Evolutionary conservation across 495 filamentous ascomycete species (phyloP).

Genomic region (Aspergillus cavernicola): DNA sequence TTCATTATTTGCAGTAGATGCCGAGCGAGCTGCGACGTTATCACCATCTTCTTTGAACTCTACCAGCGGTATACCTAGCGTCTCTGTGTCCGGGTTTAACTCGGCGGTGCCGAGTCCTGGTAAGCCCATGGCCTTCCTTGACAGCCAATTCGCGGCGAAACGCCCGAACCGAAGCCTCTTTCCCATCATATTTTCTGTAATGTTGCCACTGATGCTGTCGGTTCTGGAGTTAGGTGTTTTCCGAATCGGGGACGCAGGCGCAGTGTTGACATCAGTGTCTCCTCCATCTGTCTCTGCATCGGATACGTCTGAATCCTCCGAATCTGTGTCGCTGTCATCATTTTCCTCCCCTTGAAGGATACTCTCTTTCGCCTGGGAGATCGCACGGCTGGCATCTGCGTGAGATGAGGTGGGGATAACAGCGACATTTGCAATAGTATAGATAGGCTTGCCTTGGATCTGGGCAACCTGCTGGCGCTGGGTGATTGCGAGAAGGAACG

Average conservation of each 20-base stretch:
- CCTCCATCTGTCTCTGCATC: conserved; percentile 35
- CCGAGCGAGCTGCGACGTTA: conserved; percentile 7
- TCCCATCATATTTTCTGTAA: conserved; percentile 80
- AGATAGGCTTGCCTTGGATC: conserved; percentile 75
- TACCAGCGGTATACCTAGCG: conserved; percentile 21
- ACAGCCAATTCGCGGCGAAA: conserved; percentile 89
- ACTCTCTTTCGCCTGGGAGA: conserved; percentile 58
- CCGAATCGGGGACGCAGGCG: conserved; percentile 27
- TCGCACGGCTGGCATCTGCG: conserved; percentile 65
- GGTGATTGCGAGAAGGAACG: conserved; percentile 81
- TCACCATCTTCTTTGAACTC: conserved; percentile 15
- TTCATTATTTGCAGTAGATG: conserved; percentile 16
- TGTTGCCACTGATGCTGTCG: conserved; percentile 45
- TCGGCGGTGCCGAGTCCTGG: conserved; percentile 28
- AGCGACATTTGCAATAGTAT: conserved; percentile 79
- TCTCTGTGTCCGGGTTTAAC: conserved; percentile 22
- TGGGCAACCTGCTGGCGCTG: conserved; percentile 83
- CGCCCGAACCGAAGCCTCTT: conserved; percentile 76
- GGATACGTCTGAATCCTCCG: conserved; percentile 33
- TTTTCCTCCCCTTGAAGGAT: conserved; percentile 24
- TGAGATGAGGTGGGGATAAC: conserved; percentile 81
- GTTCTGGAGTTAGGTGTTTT: conserved; percentile 21
- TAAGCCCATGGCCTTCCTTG: conserved; percentile 68
- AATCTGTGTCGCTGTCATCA: conserved; percentile 26
- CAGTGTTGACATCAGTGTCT: conserved; percentile 32